Base-by-base conservation (phyloP, 2,329 filamentous ascomycete genomes). In the Exophiala sideris region DNA sequence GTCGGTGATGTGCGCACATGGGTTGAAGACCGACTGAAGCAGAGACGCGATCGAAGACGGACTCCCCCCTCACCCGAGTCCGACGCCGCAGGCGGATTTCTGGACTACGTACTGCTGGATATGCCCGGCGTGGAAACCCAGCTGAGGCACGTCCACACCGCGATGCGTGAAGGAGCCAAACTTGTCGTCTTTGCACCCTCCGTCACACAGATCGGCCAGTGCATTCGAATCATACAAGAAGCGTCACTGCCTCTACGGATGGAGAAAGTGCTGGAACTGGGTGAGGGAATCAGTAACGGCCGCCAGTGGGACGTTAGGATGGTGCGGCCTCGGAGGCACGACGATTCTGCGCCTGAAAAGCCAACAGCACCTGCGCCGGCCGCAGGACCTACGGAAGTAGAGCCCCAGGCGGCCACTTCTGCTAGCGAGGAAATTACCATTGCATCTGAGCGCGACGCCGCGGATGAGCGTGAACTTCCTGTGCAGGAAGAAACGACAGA, bases 121-220 rank as follows among this genome's bases (percentile, higher is more conserved):
- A 78, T 94, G 55, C 88, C 89, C 0, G 77, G 76, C 29, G 79
- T 85, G 1, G 75, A 88, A 48, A 60, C 67, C 9, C 76, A 72
- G 41, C 74, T 78, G 36, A 65, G 72, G 1, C 71, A 76, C 58
- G 71, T 77, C 16, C 67, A 71, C 0, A 69, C 69, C 1, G 81
- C 84, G 11, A 70, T 94, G 49, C 80, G 80, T 36, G 76, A 80
- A 1, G 81, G 87, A 64, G 88, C 84, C 0, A 73, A 81, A 7
- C 73, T 92, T 32, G 75, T 87, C 11, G 77, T 90, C 1, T 94
- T 91, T 71, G 84, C 83, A 60, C 89, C 89, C 0, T 89, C 84
- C 62, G 83, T 94, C 54, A 91, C 88, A 8, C 89, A 92, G 68
- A 86, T 92, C 51, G 83, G 79, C 38, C 79, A 84, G 4, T 87